Percentiles rank a stretch among this genome's conserved stretches.
These are phyloP conservation scores for Xerocomellus chrysenteron DNA, from an alignment of 768 basidiomycete species.

Conservation along the genomic window DNA sequence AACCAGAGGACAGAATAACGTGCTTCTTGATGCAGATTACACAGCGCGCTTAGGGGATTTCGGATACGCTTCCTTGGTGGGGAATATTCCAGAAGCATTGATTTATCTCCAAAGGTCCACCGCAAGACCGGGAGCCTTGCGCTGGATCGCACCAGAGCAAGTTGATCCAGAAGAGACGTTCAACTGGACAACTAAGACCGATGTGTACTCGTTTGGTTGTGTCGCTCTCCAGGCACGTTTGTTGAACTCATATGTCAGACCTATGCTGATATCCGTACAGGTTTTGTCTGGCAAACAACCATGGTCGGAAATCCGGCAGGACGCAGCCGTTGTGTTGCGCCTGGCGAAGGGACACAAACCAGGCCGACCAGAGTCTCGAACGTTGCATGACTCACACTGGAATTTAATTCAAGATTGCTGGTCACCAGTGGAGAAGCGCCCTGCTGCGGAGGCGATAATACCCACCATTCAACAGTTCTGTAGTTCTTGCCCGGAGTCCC, in stretches of 20 bases:
- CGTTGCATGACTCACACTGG: slow-evolving; percentile 2
- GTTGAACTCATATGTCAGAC: slow-evolving; percentile 9
- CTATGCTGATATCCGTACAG: background rate
- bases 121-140: slow-evolving; percentile 18
- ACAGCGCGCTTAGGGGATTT: slow-evolving; percentile 46
- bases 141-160: no score
- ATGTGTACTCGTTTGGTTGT: slow-evolving; percentile 28
- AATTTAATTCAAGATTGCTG: slow-evolving; percentile 8
- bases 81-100: slow-evolving; percentile 6
- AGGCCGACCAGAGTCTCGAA: background rate
- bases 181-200: slow-evolving; percentile 1
- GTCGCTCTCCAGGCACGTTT: slow-evolving; percentile 27
- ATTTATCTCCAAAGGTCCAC: slow-evolving; percentile 20
- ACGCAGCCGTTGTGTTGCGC: slow-evolving; percentile 3
- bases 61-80: slow-evolving; percentile 34
- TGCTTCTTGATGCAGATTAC: slow-evolving; percentile 19
- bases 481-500: background rate
- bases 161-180: slow-evolving; percentile 2
- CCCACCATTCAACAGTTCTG: background rate
- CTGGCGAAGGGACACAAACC: background rate
- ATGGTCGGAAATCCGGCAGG: slow-evolving; percentile 7
- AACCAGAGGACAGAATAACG: slow-evolving; percentile 13
- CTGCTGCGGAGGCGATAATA: background rate
- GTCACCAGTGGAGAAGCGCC: background rate
- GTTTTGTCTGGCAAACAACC: slow-evolving; percentile 11